Evolutionary conservation across 1,284 basidiomycete genomes (phyloP).

Genomic region (Moesziomyces sp.): DNA sequence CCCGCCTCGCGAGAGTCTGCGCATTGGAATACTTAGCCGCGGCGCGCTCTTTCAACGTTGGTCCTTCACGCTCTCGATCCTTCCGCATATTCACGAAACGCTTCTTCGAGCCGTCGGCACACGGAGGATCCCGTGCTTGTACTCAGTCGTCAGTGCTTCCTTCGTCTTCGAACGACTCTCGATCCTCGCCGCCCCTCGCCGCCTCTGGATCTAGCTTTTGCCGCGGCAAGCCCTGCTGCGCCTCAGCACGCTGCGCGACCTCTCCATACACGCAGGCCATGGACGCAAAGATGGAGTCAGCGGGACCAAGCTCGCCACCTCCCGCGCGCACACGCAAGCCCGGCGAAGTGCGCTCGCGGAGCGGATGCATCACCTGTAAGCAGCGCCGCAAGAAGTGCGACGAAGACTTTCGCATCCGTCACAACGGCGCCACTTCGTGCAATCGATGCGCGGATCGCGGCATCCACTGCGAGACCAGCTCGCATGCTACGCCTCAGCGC

Average conservation of each 20-base stretch:
- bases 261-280: not conserved
- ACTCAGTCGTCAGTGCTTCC: too few species aligned
- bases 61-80: too few species aligned
- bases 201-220: too few species aligned
- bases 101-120: too few species aligned
- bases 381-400: slow-evolving; percentile 55
- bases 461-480: slow-evolving; percentile 37
- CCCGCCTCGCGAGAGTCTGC: not conserved
- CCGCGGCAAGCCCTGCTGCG: too few species aligned
- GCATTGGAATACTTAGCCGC: too few species aligned
- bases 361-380: slow-evolving; percentile 52
- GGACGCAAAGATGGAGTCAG: slow-evolving; percentile 5
- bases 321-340: slow-evolving; percentile 34
- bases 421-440: slow-evolving; percentile 42
- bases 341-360: slow-evolving; percentile 50
- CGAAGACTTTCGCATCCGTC: slow-evolving; percentile 46
- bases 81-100: too few species aligned
- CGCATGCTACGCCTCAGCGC: slow-evolving; percentile 18
- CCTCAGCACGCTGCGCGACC: too few species aligned
- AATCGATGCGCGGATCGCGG: slow-evolving; percentile 46
- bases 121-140: too few species aligned
- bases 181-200: too few species aligned
- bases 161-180: too few species aligned
- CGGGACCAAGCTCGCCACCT: slow-evolving; percentile 26
- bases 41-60: too few species aligned